Evolutionary conservation across 1,284 basidiomycete genomes (phyloP).

Genomic region (Apiotrichum sp.): DNA sequence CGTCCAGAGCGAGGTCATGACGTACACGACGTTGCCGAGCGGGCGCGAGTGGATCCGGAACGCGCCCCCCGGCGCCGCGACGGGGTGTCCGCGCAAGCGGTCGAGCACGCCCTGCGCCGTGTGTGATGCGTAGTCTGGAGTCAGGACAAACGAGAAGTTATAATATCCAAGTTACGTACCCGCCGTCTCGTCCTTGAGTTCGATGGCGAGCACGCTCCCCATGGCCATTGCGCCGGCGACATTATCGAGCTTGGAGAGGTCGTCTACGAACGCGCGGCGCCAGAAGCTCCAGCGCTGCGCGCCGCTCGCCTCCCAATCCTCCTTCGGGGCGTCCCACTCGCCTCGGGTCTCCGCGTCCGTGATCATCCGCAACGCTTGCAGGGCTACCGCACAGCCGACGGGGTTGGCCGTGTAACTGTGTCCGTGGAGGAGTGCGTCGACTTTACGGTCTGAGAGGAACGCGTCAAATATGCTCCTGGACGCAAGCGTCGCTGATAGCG

Average conservation of each 20-base stretch:
- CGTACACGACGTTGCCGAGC: slow-evolving; percentile 85
- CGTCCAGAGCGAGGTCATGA: slow-evolving; percentile 74
- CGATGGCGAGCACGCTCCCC: slow-evolving; percentile 80
- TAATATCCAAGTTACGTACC: slow-evolving; percentile 48
- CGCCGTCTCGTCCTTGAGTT: slow-evolving; percentile 58
- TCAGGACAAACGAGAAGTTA: not conserved
- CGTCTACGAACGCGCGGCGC: slow-evolving; percentile 64
- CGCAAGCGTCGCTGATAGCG: slow-evolving; percentile 78
- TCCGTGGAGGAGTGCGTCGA: slow-evolving; percentile 82
- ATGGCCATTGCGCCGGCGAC: slow-evolving; percentile 79
- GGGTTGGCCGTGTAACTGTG: slow-evolving; percentile 93
- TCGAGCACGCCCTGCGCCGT: slow-evolving; percentile 60
- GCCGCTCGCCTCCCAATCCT: slow-evolving; percentile 53
- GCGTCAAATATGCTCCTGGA: slow-evolving; percentile 70
- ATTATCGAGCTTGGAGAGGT: slow-evolving; percentile 55
- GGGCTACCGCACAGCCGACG: slow-evolving; percentile 85
- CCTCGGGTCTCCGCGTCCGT: slow-evolving; percentile 51
- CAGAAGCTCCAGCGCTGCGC: slow-evolving; percentile 77
- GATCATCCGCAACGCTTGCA: slow-evolving; percentile 66
- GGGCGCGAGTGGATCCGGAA: slow-evolving; percentile 83
- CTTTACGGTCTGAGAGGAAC: slow-evolving; percentile 68
- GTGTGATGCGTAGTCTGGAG: slow-evolving; percentile 66
- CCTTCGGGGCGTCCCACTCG: slow-evolving; percentile 56
- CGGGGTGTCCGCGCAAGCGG: slow-evolving; percentile 20
- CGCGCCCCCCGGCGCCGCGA: slow-evolving; percentile 11